Conservation (phyloP, 257 asterid genomes). For the Lithospermum erythrorhizon region DNA sequence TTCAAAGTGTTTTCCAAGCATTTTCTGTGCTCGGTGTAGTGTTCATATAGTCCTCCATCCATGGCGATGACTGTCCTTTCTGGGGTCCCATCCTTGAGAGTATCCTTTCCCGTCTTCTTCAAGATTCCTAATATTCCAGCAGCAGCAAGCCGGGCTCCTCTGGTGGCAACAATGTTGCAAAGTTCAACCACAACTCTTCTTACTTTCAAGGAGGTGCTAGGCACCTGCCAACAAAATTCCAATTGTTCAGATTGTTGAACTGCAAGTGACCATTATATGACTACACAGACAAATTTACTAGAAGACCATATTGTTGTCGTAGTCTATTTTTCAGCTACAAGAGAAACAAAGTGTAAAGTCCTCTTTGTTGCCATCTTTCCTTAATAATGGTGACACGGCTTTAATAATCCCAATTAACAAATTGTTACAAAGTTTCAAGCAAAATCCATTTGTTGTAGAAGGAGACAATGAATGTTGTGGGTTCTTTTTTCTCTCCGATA, state of each 20-base stretch:
- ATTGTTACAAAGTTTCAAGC: too few species aligned
- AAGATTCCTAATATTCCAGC: constrained; percentile 50
- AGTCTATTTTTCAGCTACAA: background rate
- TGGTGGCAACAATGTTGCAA: constrained; percentile 42
- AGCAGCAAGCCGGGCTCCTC: constrained; percentile 63
- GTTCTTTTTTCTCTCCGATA: background rate
- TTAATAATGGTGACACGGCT: too few species aligned
- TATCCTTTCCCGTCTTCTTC: constrained; percentile 48
- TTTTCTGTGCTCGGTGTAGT: constrained; percentile 38
- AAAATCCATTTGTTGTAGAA: background rate
- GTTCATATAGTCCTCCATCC: constrained; percentile 65
- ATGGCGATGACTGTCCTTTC: constrained; percentile 45
- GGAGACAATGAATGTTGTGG: background rate
- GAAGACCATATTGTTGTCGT: background rate
- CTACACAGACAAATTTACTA: background rate
- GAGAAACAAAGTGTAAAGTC: too few species aligned
- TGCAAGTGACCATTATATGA: background rate
- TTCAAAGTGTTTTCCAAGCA: constrained; percentile 34
- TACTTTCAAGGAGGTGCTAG: constrained; percentile 36
- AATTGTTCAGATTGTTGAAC: background rate
- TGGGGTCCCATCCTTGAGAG: constrained; percentile 16
- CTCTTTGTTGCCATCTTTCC: background rate
- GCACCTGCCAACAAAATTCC: constrained; percentile 20
- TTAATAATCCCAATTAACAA: too few species aligned
- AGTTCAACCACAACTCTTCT: constrained; percentile 40